Evolutionary conservation across 139 green algal species (phyloP), one percentile per base, ranked within the genome.

Genomic region (Coccomyxa sp.): DNA sequence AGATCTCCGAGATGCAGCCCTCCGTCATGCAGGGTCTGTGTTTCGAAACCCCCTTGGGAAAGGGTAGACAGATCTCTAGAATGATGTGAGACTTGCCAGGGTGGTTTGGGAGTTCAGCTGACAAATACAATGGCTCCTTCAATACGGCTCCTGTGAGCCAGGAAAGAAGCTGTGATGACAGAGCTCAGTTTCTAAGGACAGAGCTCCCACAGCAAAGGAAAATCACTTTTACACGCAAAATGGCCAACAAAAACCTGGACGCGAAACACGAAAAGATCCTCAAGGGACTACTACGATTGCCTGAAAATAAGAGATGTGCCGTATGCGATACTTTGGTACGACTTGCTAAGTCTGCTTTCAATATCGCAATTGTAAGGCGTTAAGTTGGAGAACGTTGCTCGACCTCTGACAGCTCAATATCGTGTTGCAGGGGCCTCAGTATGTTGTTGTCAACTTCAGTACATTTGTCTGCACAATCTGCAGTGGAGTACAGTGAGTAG

Each of bases 381-480:
- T 13, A 17, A 81, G 74, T 31, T 63, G 74, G 0, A n/a, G 38
- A 63, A 63, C 58, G 38, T 9, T 15, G 18, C 18, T 31, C 15
- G 17, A 78, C n/a, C 11, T 51, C 38, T 51, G 38, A 51, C 38
- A 51, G 38, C 38, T 51, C 38, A 11, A 51, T 51, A 11, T 51
- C 7, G 38, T 51, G 38, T 51, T 51, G 3, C 92, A 96, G 93
- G 93, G 91, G 9, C 93, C 92, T 13, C 92, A 95, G 18, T 98
- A 97, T 85, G 93, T 94, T 18, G 91, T 97, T 15, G 86, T 82
- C 0, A 82, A 85, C 38, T 93, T 95, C 76, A 84, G 78, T 21
- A 92, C 92, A 9, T 97, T 97, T 58, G 94, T 96, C 0, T 97
- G 94, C 82, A 95, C 88, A 23, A 81, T 88, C 13, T 97, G 94